Percentiles rank a stretch among this genome's conserved stretches.
Evolutionary conservation across 2,329 filamentous ascomycete species (phyloP).

Genomic region (Cladosporium sp.): DNA sequence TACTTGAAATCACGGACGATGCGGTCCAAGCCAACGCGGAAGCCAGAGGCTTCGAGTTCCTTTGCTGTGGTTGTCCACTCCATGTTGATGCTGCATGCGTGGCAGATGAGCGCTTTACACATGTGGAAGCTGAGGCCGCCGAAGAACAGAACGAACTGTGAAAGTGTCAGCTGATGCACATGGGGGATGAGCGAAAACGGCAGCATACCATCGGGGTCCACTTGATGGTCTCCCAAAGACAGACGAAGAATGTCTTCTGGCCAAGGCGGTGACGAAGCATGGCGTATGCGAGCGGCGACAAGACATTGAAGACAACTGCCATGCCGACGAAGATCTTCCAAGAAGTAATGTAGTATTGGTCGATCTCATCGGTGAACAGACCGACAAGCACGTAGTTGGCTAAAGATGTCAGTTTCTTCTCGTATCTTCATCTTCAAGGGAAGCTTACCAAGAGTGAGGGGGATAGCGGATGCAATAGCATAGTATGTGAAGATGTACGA

Average conservation of each 20-base stretch:
- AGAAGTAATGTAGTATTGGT: constrained; percentile 67
- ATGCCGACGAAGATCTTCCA: constrained; percentile 65
- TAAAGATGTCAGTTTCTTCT: not conserved
- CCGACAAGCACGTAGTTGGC: constrained; percentile 71
- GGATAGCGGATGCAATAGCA: constrained; percentile 66
- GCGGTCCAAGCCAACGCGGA: constrained; percentile 26
- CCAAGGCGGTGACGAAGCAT: constrained; percentile 63
- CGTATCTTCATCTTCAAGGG: not conserved
- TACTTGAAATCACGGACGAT: constrained; percentile 28
- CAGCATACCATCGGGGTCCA: constrained; percentile 55
- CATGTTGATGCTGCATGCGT: constrained; percentile 87
- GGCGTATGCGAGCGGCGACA: constrained; percentile 63
- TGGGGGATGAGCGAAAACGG: no score
- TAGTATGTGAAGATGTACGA: constrained; percentile 73
- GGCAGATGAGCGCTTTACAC: constrained; percentile 73
- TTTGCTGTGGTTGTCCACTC: constrained; percentile 82
- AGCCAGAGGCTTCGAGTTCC: constrained; percentile 62
- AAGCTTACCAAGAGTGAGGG: constrained; percentile 55
- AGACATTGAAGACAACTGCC: constrained; percentile 63
- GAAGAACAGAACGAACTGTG: constrained; percentile 70
- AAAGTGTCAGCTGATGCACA: not conserved
- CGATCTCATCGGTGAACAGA: constrained; percentile 67
- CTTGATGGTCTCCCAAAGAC: constrained; percentile 59
- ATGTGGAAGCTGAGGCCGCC: constrained; percentile 80
- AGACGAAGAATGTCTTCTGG: constrained; percentile 52